Base-by-base conservation (phyloP, 2,329 filamentous ascomycete species). In the Trichoderma pleuroti region DNA sequence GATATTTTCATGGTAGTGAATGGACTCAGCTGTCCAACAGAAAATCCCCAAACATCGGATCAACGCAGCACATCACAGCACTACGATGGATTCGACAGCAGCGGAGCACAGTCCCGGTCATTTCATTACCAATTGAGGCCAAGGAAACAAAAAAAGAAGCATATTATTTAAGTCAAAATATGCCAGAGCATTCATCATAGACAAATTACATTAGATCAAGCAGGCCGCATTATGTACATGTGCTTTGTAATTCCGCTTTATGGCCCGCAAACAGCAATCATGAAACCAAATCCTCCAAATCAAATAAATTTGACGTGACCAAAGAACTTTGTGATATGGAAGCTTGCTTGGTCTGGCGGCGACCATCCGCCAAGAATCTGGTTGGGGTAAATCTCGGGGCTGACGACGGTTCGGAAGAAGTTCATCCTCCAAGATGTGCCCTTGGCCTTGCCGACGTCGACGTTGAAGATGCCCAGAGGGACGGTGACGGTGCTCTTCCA, bases 351-450 rank as follows among this genome's bases (percentile, higher is more conserved):
- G 71, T 84, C 76, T 1, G 84, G 82, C 3, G 81, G 78, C 71
- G 76, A 85, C 84, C 84, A 86, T 8, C 80, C 84, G 18, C 83
- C 83, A 6, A 84, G 77, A 1, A 72, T 73, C 76, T 85, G 84
- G 42, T 81, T 77, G 0, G 84, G 84, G 73, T 79, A 86, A 10
- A 78, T 84, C 1, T 78, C 76, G 0, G 80, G 80, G 30, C 80
- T 78, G 5, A 82, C 83, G 34, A 84, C 76, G 4, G 83, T 86
- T 57, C 84, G 80, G 76, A 86, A 84, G 73, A 86, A 86, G 75
- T 86, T 86, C 84, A 86, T 86, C 70, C 84, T 79, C 84, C 84
- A 86, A 72, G 78, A 67, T 0, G 83, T 85, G 26, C 82, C 82
- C 72, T 78, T 76, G 2, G 82, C 83, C 72, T 76, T 71, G 52